These are phyloP conservation scores for Ophiostoma himal-ulmi DNA, from an alignment of 2,329 filamentous ascomycete genomes.

Conservation along the genomic window DNA sequence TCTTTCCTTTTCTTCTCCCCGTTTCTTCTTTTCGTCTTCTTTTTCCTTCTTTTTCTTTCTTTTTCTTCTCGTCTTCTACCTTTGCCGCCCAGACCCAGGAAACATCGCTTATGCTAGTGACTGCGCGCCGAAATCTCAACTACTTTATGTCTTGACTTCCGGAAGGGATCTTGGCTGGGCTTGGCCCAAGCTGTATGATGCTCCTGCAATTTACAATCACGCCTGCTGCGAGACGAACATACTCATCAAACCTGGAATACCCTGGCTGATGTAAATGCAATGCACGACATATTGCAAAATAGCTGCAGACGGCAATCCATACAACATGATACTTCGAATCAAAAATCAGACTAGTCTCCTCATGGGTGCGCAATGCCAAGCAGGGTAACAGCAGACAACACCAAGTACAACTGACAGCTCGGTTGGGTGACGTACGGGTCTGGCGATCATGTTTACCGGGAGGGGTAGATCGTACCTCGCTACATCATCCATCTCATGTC, in stretches of 20 bases:
- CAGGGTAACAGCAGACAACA: not conserved
- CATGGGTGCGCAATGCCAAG: not conserved
- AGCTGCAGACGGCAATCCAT: too few relatives aligned
- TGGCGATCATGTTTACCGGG: not conserved
- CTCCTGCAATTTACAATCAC: conserved; percentile 1
- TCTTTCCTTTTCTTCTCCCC: conserved; percentile 7
- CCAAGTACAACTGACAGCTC: not conserved
- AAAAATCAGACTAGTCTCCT: too few relatives aligned
- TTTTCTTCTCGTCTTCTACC: conserved; percentile 7
- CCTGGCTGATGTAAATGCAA: not conserved
- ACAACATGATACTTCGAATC: too few relatives aligned
- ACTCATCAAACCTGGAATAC: not conserved
- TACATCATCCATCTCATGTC: not conserved
- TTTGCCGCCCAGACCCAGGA: not conserved
- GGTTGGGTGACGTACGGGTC: not conserved
- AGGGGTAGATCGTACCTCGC: not conserved
- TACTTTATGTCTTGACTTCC: not conserved
- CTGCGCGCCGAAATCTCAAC: not conserved
- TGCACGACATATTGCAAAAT: not conserved
- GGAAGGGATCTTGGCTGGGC: not conserved
- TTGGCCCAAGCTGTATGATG: not conserved
- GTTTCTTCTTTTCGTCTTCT: conserved; percentile 11
- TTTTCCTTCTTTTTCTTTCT: conserved; percentile 8
- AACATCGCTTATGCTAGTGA: conserved; percentile 4
- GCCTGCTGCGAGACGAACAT: not conserved